Conservation (phyloP, 371 early-diverging fungal species). For the Parasitella parasitica region DNA sequence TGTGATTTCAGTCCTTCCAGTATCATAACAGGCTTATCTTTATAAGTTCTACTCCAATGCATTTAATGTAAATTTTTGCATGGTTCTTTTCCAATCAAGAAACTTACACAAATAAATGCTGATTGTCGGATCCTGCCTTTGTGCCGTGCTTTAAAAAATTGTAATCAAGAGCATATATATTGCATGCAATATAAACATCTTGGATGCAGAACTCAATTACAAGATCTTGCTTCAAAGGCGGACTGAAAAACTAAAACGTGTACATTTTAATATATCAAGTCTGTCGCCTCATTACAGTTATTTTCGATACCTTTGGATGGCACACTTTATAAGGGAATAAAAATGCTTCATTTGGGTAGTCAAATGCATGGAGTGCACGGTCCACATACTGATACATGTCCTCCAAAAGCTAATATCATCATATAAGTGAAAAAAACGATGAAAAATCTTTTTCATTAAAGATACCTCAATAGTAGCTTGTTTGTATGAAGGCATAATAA, state of each 20-base stretch:
- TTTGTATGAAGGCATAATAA: constrained; percentile 19
- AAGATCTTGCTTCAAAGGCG: constrained; percentile 44
- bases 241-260: constrained; percentile 37
- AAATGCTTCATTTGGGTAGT: constrained; percentile 39
- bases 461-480: constrained; percentile 34
- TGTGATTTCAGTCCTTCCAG: constrained; percentile 36
- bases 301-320: constrained; percentile 39
- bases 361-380: constrained; percentile 41
- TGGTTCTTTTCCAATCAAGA: too few relatives aligned
- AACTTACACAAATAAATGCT: constrained; percentile 17
- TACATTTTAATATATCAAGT: background rate
- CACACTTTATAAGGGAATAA: constrained; percentile 52
- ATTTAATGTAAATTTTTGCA: too few relatives aligned
- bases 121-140: constrained; percentile 4
- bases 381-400: constrained; percentile 35
- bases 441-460: too few relatives aligned
- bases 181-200: constrained; percentile 39
- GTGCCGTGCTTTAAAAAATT: constrained; percentile 16
- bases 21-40: constrained; percentile 40
- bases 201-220: constrained; percentile 46
- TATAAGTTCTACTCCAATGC: constrained; percentile 29
- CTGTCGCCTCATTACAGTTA: background rate
- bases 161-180: constrained; percentile 36
- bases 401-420: constrained; percentile 31
- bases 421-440: too few relatives aligned